Evolutionary conservation across 139 green algal genomes (phyloP), one percentile per base, ranked within the genome.

Genomic region (Chlamydomonas eustigma): DNA sequence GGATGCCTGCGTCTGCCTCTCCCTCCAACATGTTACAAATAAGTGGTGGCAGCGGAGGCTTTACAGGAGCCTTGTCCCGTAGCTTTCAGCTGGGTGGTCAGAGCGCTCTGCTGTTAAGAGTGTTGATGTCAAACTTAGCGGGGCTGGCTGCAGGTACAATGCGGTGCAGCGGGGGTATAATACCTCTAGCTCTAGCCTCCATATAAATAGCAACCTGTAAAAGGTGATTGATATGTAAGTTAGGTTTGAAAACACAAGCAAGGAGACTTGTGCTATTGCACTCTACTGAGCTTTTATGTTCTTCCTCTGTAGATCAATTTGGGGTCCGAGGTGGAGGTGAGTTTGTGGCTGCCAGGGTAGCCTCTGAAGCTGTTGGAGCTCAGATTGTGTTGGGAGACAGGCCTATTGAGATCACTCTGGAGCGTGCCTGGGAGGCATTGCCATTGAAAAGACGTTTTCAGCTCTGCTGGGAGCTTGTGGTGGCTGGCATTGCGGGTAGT

Each of bases 351-450:
- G 91, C 88, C 0, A 66, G 78, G 25, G 31, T 38, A 0, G 85
- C 84, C 30, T 88, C 90, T 2, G 89, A 90, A 18, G 84, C 73
- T 28, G 78, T 89, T 4, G 82, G 74, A 0, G 78, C 72, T 5
- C 75, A 84, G 68, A 33, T 97, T n/a, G 92, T 97, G 68, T 81
- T 97, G 37, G 92, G 92, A 0, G 92, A 97, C 79, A 65, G 92
- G 39, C 92, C 90, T 0, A 92, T 97, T 31, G 92, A 97, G 78
- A 91, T 97, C 39, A 96, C 85, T 3, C 81, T 96, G 36, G 24
- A 81, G 72, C 81, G 91, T 0, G 90, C 87, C 0, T 95, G 90
- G 90, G 79, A 77, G 0, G 85, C 85, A n/a, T 73, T 93, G 78
- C 63, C 33, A 51, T 83, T 75, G 76, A 4, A 8, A 2, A 71